A percentile compares a stretch with the other conserved stretches of the same genome.
Evolutionary conservation across 768 basidiomycete genomes (phyloP).

Genomic region (Naganishia kalamii): DNA sequence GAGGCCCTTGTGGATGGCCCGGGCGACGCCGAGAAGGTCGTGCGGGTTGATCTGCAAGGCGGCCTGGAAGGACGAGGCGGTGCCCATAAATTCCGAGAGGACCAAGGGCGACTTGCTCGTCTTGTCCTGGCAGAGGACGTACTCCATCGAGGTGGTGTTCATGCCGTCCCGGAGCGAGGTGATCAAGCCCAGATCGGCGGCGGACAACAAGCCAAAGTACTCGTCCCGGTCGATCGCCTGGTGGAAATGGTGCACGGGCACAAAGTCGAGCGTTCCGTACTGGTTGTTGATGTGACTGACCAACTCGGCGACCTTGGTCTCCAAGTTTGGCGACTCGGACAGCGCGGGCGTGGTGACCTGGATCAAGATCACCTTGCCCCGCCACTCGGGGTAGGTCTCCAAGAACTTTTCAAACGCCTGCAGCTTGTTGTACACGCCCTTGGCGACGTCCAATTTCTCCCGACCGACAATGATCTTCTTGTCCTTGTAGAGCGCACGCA

Average conservation of each 20-base stretch:
- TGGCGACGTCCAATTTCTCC: constrained; percentile 97
- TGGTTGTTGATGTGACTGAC: constrained; percentile 94
- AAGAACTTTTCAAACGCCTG: constrained; percentile 93
- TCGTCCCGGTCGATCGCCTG: constrained; percentile 96
- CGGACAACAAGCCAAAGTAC: constrained; percentile 88
- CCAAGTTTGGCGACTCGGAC: constrained; percentile 86
- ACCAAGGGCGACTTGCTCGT: constrained; percentile 76
- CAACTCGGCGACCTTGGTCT: constrained; percentile 84
- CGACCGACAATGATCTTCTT: constrained; percentile 98
- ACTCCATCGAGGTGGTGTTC: constrained; percentile 99
- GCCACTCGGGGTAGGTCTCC: constrained; percentile 89
- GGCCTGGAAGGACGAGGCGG: constrained; percentile 81
- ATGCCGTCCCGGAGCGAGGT: constrained; percentile 94
- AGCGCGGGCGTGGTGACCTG: constrained; percentile 92
- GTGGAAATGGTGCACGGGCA: constrained; percentile 97
- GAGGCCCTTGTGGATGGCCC: constrained; percentile 82
- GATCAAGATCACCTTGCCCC: constrained; percentile 62
- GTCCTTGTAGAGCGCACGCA: constrained; percentile 76
- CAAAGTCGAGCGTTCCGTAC: constrained; percentile 88
- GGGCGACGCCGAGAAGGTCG: constrained; percentile 85
- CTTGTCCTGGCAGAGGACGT: constrained; percentile 83
- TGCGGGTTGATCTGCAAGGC: constrained; percentile 91
- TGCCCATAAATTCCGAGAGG: constrained; percentile 96
- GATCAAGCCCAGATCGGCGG: constrained; percentile 89
- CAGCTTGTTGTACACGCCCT: constrained; percentile 95